Conservation (phyloP, 257 asterid species). For the Primulina tabacum region DNA sequence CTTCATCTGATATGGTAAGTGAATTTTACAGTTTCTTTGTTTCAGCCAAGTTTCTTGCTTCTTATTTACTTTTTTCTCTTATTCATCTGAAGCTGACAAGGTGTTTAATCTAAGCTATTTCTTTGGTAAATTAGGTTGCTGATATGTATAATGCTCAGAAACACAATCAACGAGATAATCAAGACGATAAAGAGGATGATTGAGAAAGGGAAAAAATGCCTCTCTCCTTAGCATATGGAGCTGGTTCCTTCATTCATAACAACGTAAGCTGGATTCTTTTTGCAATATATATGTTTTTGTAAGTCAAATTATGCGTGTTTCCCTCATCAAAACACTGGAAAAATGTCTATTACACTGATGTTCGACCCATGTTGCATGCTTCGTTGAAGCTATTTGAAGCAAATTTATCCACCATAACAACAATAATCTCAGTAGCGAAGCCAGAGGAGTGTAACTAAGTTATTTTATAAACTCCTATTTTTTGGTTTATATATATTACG, state of each 20-base stretch:
- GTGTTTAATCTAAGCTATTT: slow-evolving; percentile 18
- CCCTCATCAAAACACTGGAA: not conserved
- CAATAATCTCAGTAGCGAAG: not conserved
- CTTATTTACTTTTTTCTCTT: not conserved
- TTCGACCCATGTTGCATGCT: not conserved
- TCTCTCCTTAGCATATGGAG: slow-evolving; percentile 22
- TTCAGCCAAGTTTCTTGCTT: not conserved
- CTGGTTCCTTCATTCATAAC: slow-evolving; percentile 26
- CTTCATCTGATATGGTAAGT: slow-evolving; percentile 79
- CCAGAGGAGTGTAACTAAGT: not conserved
- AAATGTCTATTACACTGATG: not conserved
- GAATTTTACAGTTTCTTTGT: slow-evolving; percentile 8
- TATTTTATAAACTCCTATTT: not conserved
- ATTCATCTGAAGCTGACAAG: not conserved
- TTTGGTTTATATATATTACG: no score
- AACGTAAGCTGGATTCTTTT: slow-evolving; percentile 22
- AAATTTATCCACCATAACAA: not conserved
- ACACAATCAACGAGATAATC: slow-evolving; percentile 46
- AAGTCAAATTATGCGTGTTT: not conserved
- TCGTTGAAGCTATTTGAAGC: not conserved
- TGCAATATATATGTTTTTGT: not conserved
- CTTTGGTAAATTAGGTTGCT: slow-evolving; percentile 51
- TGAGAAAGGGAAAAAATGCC: slow-evolving; percentile 26
- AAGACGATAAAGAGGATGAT: slow-evolving; percentile 57
- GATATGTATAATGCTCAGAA: slow-evolving; percentile 76